phyloP scores from a whole-genome alignment of 148 eudicot species.

The Amaranthus palmeri region DNA sequence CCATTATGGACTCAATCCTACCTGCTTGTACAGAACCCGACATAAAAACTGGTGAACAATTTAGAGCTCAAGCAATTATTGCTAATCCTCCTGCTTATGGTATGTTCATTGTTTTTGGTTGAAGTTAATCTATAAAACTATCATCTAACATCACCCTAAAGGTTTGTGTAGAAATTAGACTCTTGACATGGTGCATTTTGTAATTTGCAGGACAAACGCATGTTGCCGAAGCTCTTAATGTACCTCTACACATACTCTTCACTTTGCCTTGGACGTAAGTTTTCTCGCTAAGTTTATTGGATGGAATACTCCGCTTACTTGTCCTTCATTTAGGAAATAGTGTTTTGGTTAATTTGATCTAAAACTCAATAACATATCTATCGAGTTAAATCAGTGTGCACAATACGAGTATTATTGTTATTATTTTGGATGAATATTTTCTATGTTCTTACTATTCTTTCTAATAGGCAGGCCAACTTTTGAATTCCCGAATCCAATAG shows the following conservation, averaged over 20 bases:
- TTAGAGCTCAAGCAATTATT: conserved; percentile 85
- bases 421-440: neutral
- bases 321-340: neutral
- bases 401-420: neutral
- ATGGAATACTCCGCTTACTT: neutral
- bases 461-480: conserved; percentile 78
- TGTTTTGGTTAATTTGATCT: neutral
- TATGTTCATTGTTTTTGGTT: conserved; percentile 29
- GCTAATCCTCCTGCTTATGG: conserved; percentile 96
- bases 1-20: conserved; percentile 70
- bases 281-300: conserved; percentile 6
- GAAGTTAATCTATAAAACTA: neutral
- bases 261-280: conserved; percentile 99
- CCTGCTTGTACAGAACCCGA: conserved; percentile 92
- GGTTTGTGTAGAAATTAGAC: neutral
- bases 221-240: conserved; percentile 94
- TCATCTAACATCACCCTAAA: neutral
- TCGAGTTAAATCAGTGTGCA: neutral
- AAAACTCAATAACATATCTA: neutral
- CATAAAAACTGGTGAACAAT: conserved; percentile 61
- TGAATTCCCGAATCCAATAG: conserved; percentile 88
- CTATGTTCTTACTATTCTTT: conserved; percentile 12
- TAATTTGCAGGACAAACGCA: conserved; percentile 72
- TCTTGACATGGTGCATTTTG: conserved; percentile 3
- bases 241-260: conserved; percentile 92